phyloP scores from a whole-genome alignment of 169 alveolate species.

The Plasmodium gonderi region DNA sequence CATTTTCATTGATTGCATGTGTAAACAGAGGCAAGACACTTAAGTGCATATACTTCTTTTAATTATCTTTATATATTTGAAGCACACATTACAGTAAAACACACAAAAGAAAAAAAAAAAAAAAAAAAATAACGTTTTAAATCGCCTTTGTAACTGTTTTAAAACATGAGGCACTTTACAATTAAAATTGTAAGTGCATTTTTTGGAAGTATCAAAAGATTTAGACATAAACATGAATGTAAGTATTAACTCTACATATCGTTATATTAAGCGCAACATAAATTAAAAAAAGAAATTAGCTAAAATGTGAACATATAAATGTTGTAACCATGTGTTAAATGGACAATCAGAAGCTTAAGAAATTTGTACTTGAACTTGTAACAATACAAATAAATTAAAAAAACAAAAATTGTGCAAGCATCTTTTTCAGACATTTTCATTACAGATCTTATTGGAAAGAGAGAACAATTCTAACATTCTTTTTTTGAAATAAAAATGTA shows the following conservation, averaged over 20 bases:
- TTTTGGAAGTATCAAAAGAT: not conserved
- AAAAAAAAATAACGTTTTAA: not conserved
- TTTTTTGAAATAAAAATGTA: conserved; percentile 24
- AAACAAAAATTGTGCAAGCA: not conserved
- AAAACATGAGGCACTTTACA: not conserved
- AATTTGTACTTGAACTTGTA: not conserved
- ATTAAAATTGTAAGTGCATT: not conserved
- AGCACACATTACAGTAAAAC: not conserved
- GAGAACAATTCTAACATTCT: not conserved
- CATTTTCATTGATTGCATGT: not conserved
- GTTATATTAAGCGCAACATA: not conserved
- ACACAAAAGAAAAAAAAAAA: not conserved
- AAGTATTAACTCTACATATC: not conserved
- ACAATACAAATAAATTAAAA: conserved; percentile 5
- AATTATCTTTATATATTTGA: not conserved
- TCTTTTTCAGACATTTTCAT: not conserved
- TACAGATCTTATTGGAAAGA: not conserved
- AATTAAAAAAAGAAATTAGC: not conserved
- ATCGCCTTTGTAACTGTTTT: not conserved
- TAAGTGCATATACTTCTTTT: not conserved
- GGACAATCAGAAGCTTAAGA: not conserved
- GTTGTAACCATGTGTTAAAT: not conserved
- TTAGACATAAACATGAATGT: not conserved
- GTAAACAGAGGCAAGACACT: not conserved
- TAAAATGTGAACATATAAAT: not conserved